Evolutionary conservation across 441 rosid genomes (phyloP).

Genomic region (Adansonia rubrostipa): DNA sequence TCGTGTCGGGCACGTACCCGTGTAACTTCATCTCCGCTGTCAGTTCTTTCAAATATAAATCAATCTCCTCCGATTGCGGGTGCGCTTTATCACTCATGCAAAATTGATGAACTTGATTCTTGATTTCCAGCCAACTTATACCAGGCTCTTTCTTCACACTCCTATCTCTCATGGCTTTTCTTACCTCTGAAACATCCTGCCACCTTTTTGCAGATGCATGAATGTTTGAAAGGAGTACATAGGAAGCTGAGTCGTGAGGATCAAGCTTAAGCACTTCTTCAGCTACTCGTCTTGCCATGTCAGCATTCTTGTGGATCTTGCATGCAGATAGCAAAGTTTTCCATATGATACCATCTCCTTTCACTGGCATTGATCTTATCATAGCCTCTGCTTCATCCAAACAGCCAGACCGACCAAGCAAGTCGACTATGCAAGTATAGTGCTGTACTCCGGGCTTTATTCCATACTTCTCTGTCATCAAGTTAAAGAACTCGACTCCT

Average conservation of each 20-base stretch:
- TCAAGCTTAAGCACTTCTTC: slow-evolving; percentile 69
- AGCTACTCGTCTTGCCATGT: slow-evolving; percentile 67
- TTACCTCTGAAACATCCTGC: slow-evolving; percentile 70
- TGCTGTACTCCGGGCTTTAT: slow-evolving; percentile 67
- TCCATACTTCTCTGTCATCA: slow-evolving; percentile 62
- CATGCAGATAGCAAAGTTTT: slow-evolving; percentile 89
- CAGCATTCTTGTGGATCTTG: slow-evolving; percentile 66
- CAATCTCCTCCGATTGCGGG: slow-evolving; percentile 54
- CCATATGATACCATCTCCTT: slow-evolving; percentile 78
- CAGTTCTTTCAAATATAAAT: slow-evolving; percentile 59
- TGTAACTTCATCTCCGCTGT: slow-evolving; percentile 62
- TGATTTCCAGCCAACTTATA: slow-evolving; percentile 85
- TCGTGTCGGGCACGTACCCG: slow-evolving; percentile 75
- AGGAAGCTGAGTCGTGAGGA: slow-evolving; percentile 80
- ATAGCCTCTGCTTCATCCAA: slow-evolving; percentile 74
- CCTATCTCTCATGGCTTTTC: slow-evolving; percentile 76
- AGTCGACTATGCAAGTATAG: slow-evolving; percentile 81
- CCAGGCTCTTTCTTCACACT: slow-evolving; percentile 85
- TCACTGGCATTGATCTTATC: slow-evolving; percentile 73
- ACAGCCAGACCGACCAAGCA: slow-evolving; percentile 77
- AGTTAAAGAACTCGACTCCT: slow-evolving; percentile 62
- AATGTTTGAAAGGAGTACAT: slow-evolving; percentile 71
- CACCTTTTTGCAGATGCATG: slow-evolving; percentile 78
- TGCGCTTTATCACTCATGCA: slow-evolving; percentile 66
- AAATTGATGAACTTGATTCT: slow-evolving; percentile 71